phyloP scores from a whole-genome alignment of 257 asterid species.

The Nicotiana obtusifolia region DNA sequence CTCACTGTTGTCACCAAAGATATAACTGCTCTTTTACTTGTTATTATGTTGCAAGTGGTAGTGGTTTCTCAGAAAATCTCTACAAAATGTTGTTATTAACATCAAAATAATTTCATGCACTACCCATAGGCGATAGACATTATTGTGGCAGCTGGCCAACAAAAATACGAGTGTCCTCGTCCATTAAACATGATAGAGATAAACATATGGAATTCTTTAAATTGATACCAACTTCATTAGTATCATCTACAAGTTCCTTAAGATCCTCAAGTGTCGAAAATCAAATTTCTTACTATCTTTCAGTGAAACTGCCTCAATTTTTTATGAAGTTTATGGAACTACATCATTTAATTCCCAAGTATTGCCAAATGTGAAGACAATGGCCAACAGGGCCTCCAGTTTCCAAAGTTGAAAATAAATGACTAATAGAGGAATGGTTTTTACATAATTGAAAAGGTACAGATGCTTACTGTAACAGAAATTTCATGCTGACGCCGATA shows the following conservation, averaged over 20 bases:
- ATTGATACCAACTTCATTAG: neutral
- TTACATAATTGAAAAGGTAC: neutral
- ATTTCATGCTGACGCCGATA: conserved; percentile 80
- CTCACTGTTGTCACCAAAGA: neutral
- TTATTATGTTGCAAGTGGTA: neutral
- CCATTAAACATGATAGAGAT: neutral
- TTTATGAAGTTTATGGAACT: neutral
- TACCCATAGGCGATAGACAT: neutral
- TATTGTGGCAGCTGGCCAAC: neutral
- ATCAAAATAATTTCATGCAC: neutral
- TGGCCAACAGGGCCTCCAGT: neutral
- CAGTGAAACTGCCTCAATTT: neutral
- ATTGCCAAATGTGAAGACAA: neutral
- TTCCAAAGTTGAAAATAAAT: neutral
- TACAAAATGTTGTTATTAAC: neutral
- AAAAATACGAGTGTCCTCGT: neutral
- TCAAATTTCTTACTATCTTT: neutral
- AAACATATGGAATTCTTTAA: neutral
- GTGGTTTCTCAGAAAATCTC: neutral
- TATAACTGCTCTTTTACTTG: neutral
- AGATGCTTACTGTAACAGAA: conserved; percentile 60
- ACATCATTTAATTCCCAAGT: neutral
- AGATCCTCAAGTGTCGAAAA: neutral
- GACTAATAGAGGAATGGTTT: neutral
- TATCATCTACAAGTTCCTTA: neutral